Base-by-base conservation (phyloP, 2,329 filamentous ascomycete species). In the Fusarium penzigii region DNA sequence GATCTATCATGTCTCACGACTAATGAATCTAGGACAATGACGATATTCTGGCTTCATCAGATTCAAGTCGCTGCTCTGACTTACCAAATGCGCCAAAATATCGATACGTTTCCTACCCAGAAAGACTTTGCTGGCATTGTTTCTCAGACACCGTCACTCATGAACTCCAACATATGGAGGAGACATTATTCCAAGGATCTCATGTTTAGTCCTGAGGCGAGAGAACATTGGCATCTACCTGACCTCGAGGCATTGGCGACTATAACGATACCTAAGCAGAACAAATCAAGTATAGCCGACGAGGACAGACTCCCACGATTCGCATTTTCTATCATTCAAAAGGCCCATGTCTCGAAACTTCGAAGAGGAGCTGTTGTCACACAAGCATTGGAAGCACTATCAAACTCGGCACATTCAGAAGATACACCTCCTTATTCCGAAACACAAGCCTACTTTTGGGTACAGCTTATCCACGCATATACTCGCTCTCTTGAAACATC, bases 1-100 rank as follows among this genome's bases (percentile, higher is more conserved):
- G 25, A 4, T 5, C 36, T 39, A 17, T n/a, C 41, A 17, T n/a
- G 2, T 3, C 12, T 5, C 1, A 12, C 29, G 50, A 2, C 54
- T 2, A 17, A 7, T 36, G 8, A 4, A 25, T 25, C 20, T 2
- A 68, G 66, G 4, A 68, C 66, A 2, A 68, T 72, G 65, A 71
- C 70, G 0, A 52, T 66, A 3, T 72, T 72, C 43, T 72, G 70
- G 65, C 59, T 72, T 3, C 56, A 69, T 17, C 67, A 69, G n/a
- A 65, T 72, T 1, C 66, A 68, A 14, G 46, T 66, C 3, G 65
- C 70, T 2, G 59, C 69, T 8, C 50, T 67, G 2, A 55, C 57
- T 11, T 66, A 65, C 44, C 61, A 64, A 40, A 44, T 59, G 3
- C 44, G 53, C 8, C 46, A 55, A 2, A 17, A 45, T 12, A 29